Conservation (phyloP, 2,329 filamentous ascomycete species). For the Myotisia sp. region DNA sequence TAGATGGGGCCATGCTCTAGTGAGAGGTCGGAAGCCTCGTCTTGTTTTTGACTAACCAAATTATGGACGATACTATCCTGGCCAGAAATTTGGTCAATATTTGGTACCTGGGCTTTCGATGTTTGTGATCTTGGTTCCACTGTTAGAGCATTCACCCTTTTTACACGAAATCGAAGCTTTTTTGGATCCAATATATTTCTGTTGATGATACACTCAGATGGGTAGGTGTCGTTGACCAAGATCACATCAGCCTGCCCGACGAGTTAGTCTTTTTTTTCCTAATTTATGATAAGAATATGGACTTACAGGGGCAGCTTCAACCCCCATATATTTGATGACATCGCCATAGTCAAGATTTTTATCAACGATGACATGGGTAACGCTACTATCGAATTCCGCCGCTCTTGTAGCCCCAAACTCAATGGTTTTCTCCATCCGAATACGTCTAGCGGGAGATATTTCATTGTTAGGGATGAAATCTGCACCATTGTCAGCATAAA, state of each 20-base stretch:
- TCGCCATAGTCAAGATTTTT: constrained; percentile 50
- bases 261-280: constrained; percentile 11
- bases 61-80: too few relatives aligned
- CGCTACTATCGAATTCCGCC: constrained; percentile 37
- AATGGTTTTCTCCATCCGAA: constrained; percentile 59
- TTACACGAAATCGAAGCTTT: constrained; percentile 37
- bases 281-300: background rate
- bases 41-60: too few relatives aligned
- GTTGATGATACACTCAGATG: constrained; percentile 52
- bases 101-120: too few relatives aligned
- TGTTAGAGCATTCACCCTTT: too few relatives aligned
- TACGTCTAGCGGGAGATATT: constrained; percentile 48
- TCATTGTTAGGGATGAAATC: constrained; percentile 73
- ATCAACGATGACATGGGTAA: constrained; percentile 74
- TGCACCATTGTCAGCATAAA: constrained; percentile 14
- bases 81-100: too few relatives aligned
- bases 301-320: constrained; percentile 36
- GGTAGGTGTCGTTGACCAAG: constrained; percentile 57
- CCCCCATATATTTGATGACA: constrained; percentile 43
- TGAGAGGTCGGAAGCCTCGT: too few relatives aligned
- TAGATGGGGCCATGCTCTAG: too few relatives aligned
- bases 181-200: constrained; percentile 43
- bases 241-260: constrained; percentile 17
- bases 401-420: constrained; percentile 65
- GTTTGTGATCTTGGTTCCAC: too few relatives aligned